phyloP scores from a whole-genome alignment of 305 asterid species.

The Rubia balearica region DNA sequence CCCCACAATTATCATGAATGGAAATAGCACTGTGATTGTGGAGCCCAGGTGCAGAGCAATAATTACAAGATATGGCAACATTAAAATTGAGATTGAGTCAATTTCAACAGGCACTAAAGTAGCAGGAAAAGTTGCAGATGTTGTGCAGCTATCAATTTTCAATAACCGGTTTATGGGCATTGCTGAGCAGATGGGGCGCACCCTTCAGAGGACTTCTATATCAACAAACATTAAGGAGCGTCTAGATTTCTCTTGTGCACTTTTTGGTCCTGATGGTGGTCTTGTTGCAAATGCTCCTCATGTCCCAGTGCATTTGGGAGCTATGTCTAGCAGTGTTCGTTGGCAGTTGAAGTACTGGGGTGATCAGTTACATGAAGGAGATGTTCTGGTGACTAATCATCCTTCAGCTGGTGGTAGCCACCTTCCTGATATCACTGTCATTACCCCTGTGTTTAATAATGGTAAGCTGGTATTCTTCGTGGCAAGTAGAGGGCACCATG shows the following conservation, averaged over 20 bases:
- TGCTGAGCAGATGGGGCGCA: conserved; percentile 99
- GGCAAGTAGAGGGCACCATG: conserved; percentile 96
- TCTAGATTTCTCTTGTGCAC: conserved; percentile 95
- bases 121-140: conserved; percentile 78
- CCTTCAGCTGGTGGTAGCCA: conserved; percentile 98
- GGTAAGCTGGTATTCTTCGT: conserved; percentile 78
- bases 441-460: conserved; percentile 73
- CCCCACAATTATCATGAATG: conserved; percentile 90
- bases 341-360: conserved; percentile 93
- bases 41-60: conserved; percentile 73
- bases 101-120: conserved; percentile 27
- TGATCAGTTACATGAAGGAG: conserved; percentile 65
- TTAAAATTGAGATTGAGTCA: conserved; percentile 62
- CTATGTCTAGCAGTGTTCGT: conserved; percentile 93
- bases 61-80: conserved; percentile 73
- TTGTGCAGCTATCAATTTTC: conserved; percentile 92
- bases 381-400: conserved; percentile 87
- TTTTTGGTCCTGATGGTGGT: conserved; percentile 91
- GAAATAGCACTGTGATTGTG: conserved; percentile 87
- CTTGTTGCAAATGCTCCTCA: conserved; percentile 98
- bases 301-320: conserved; percentile 97
- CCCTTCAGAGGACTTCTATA: conserved; percentile 89
- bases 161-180: conserved; percentile 95
- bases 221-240: conserved; percentile 94
- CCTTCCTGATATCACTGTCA: conserved; percentile 89